These are phyloP conservation scores for Ascochyta fabae DNA, from an alignment of 2,329 filamentous ascomycete genomes.

Conservation along the genomic window DNA sequence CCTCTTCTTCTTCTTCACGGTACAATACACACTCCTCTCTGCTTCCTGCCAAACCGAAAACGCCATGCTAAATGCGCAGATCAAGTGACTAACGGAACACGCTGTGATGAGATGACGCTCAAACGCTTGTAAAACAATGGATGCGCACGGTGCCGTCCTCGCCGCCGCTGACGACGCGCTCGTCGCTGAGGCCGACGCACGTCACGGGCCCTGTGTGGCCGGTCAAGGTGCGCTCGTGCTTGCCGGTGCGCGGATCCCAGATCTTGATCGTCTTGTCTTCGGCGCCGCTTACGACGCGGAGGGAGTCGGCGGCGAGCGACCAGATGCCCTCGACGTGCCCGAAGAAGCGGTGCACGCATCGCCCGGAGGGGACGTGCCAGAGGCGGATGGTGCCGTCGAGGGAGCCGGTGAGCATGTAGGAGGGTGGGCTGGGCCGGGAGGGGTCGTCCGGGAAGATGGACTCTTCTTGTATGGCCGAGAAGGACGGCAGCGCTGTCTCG, in stretches of 20 bases:
- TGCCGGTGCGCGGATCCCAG: slow-evolving; percentile 91
- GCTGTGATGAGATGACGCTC: background rate
- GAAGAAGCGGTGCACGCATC: slow-evolving; percentile 90
- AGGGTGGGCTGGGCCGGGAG: slow-evolving; percentile 75
- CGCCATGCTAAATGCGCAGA: slow-evolving; percentile 13
- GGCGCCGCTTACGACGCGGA: slow-evolving; percentile 85
- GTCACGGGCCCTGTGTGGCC: slow-evolving; percentile 91
- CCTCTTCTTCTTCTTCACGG: background rate
- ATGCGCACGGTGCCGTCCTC: slow-evolving; percentile 92
- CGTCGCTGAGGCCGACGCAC: slow-evolving; percentile 89
- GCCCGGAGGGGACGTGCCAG: slow-evolving; percentile 85
- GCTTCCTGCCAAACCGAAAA: background rate
- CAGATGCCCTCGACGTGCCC: slow-evolving; percentile 96
- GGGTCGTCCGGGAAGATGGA: slow-evolving; percentile 66
- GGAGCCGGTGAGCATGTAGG: slow-evolving; percentile 91
- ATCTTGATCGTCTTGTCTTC: slow-evolving; percentile 96
- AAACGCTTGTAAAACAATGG: slow-evolving; percentile 41
- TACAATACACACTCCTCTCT: background rate
- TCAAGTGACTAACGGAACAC: background rate
- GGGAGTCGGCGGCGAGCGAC: slow-evolving; percentile 86
- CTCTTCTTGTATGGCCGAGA: slow-evolving; percentile 24
- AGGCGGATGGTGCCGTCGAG: slow-evolving; percentile 90
- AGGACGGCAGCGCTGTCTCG: slow-evolving; percentile 7
- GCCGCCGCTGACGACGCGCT: slow-evolving; percentile 85
- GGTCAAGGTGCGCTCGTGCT: slow-evolving; percentile 89